Evolutionary conservation across 257 asterid species (phyloP).

Genomic region (Lycium barbarum): DNA sequence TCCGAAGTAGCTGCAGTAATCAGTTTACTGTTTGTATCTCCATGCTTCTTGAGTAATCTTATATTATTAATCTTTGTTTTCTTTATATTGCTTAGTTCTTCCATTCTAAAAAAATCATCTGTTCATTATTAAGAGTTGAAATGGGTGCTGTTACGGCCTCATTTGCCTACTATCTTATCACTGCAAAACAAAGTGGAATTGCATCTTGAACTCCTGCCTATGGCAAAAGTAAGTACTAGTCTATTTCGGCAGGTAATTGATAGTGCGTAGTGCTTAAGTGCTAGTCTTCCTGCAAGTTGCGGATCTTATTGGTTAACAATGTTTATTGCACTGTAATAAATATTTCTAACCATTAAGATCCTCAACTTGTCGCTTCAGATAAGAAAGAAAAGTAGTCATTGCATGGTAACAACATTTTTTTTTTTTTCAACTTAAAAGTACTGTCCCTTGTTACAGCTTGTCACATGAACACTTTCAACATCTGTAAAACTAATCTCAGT

Average conservation of each 20-base stretch:
- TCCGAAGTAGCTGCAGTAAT: conserved; percentile 16
- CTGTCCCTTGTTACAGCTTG: not conserved
- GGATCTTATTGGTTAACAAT: not conserved
- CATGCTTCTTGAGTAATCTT: conserved; percentile 15
- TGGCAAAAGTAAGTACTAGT: not conserved
- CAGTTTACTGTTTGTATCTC: conserved; percentile 29
- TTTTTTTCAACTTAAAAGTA: not conserved
- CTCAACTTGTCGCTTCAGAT: conserved; percentile 14
- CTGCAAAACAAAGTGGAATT: not conserved
- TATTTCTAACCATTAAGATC: not conserved
- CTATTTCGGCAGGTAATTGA: not conserved
- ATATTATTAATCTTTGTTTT: not conserved
- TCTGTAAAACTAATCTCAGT: not conserved
- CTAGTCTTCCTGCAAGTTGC: too few relatives aligned
- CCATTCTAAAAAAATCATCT: not conserved
- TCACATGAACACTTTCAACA: not conserved
- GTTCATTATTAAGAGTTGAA: conserved; percentile 9
- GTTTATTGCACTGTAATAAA: not conserved
- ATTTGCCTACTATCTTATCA: not conserved
- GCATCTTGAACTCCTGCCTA: not conserved
- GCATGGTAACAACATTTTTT: not conserved
- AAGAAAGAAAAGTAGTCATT: not conserved
- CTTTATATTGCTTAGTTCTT: conserved; percentile 7
- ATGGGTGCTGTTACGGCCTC: not conserved
- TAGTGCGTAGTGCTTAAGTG: not conserved